Base-by-base conservation (phyloP, 768 basidiomycete species). In the Lentinula boryana region DNA sequence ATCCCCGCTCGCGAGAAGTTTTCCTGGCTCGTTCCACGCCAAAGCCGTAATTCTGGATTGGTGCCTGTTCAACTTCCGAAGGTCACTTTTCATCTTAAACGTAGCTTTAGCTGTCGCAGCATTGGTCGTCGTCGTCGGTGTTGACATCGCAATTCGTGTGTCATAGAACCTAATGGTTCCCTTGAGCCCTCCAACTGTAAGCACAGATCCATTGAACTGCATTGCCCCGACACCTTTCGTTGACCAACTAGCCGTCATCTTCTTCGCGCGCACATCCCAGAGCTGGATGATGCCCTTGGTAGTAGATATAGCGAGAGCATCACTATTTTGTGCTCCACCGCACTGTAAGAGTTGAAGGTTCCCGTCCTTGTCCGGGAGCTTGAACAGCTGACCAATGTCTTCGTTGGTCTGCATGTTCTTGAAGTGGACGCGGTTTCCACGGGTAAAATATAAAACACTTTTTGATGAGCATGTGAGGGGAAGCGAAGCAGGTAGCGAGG, bases 81-180 rank as follows among this genome's bases (percentile, higher is more conserved):
- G 81, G 66, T 87, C 85, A 68, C 91, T 89, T 68, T 79, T 79
- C 63, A 78, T 77, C 21, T 61, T 61, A 7, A 38, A 40, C 8
- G 55, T 23, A 5, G 35, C 56, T 59, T 66, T 65, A 16, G 61
- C 63, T 59, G 69, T 73, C 6, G 18, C 46, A 48, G 46, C 8
- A 23, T 48, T 48, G 4, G 18, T 8, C 0, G 46, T 4, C 66
- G 80, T 76, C 71, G 78, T 80, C 31, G 71, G 63, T 18, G 71
- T 67, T 6, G 55, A 31, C 2, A 76, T 72, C 27, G 69, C 71
- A 23, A 87, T 76, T 18, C 89, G 74, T 1, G 86, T 88, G 68
- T 93, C 89, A 66, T 84, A 88, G 68, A 89, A 86, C 63, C 84
- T 80, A 59, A 94, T 87, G 32, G 81, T 79, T n/a, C 88, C 91